phyloP scores from a whole-genome alignment of 495 filamentous ascomycete genomes.

The Penicillium argentinense region DNA sequence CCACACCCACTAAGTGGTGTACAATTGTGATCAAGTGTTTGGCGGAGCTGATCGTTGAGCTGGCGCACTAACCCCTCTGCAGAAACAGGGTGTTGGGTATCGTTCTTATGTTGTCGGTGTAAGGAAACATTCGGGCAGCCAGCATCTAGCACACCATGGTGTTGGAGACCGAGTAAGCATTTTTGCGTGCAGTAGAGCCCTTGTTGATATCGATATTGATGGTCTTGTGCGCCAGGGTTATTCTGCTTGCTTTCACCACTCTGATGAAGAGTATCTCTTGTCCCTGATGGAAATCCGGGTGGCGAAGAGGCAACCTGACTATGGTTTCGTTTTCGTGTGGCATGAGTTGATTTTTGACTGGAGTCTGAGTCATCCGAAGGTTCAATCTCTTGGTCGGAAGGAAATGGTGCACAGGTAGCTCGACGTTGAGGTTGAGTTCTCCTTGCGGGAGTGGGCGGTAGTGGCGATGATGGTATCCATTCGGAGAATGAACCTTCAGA shows the following conservation, averaged over 20 bases:
- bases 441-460: constrained; percentile 1
- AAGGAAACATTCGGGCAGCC: constrained; percentile 2
- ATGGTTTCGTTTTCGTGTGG: background rate
- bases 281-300: background rate
- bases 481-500: constrained; percentile 10
- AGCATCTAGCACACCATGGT: background rate
- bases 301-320: background rate
- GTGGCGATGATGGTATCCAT: background rate
- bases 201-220: background rate
- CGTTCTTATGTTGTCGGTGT: background rate
- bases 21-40: constrained; percentile 24
- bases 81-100: background rate
- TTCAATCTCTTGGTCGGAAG: background rate
- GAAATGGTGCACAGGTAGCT: background rate
- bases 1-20: constrained; percentile 23
- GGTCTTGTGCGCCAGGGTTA: too few species aligned
- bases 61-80: constrained; percentile 7
- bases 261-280: background rate
- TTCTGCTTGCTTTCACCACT: too few species aligned
- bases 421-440: background rate
- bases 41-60: constrained; percentile 24
- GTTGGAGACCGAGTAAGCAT: constrained; percentile 4
- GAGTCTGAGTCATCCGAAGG: constrained; percentile 1
- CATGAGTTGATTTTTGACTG: background rate
- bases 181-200: background rate